A percentile compares a stretch with the other conserved stretches of the same genome.
phyloP scores from a whole-genome alignment of 352 stramenopile genomes.

The Globisporangium carolinianum region DNA sequence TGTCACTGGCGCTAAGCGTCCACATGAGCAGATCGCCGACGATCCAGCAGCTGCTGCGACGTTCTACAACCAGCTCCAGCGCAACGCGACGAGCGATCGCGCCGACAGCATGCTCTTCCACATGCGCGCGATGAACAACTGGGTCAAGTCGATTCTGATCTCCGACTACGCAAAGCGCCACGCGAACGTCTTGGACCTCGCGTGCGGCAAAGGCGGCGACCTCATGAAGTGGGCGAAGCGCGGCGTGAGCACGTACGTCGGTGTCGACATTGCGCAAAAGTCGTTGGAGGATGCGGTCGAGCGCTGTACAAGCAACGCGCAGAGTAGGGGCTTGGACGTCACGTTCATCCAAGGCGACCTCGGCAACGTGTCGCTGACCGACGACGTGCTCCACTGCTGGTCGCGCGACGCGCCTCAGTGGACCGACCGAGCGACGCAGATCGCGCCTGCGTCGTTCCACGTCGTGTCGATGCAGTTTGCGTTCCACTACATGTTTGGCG shows the following conservation, averaged over 20 bases:
- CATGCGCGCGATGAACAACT: conserved; percentile 98
- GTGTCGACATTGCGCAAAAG: conserved; percentile 96
- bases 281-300: conserved; percentile 93
- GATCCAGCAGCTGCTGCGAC: conserved; percentile 47
- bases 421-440: conserved; percentile 45
- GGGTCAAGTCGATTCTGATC: conserved; percentile 97
- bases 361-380: conserved; percentile 55
- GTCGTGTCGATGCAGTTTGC: conserved; percentile 99
- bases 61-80: conserved; percentile 85
- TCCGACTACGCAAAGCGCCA: conserved; percentile 78
- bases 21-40: conserved; percentile 56
- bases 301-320: conserved; percentile 64
- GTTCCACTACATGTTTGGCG: conserved; percentile 99
- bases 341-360: conserved; percentile 78
- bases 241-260: conserved; percentile 92
- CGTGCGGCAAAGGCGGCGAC: conserved; percentile 97
- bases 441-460: conserved; percentile 76
- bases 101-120: conserved; percentile 93
- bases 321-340: conserved; percentile 67
- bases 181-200: conserved; percentile 94
- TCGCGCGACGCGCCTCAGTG: conserved; percentile 40
- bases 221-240: conserved; percentile 95
- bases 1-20: conserved; percentile 26
- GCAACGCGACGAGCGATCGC: conserved; percentile 62
- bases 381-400: conserved; percentile 69